phyloP scores from a whole-genome alignment of 768 basidiomycete species.

The Naematelia aurantialba region DNA sequence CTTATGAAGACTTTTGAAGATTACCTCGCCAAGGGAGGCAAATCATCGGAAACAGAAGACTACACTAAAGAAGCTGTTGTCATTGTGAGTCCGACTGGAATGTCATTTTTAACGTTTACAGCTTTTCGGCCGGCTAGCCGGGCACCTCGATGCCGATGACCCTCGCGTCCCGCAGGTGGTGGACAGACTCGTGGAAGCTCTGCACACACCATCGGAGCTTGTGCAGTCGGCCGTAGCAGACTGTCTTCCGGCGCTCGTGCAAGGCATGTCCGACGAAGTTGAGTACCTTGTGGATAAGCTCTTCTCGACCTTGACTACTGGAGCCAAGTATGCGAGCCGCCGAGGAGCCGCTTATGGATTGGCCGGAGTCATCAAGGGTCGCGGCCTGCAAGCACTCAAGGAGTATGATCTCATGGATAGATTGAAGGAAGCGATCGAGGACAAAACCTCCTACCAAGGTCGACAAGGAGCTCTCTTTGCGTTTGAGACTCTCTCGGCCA shows the following conservation, averaged over 20 bases:
- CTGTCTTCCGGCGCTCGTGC: conserved; percentile 82
- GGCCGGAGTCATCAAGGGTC: conserved; percentile 87
- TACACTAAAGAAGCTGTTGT: conserved; percentile 91
- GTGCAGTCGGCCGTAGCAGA: conserved; percentile 96
- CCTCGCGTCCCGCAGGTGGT: conserved; percentile 74
- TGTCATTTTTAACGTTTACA: conserved; percentile 7
- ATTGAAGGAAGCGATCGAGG: conserved; percentile 71
- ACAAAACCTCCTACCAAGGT: conserved; percentile 81
- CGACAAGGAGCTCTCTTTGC: conserved; percentile 93
- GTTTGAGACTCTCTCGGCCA: conserved; percentile 82
- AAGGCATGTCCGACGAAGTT: conserved; percentile 61
- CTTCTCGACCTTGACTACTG: conserved; percentile 70
- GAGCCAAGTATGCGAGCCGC: conserved; percentile 83
- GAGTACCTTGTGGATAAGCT: conserved; percentile 71
- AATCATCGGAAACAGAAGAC: conserved; percentile 71
- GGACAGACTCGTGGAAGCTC: conserved; percentile 76
- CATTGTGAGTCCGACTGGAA: conserved; percentile 53
- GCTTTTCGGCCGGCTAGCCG: conserved; percentile 84
- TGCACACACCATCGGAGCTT: conserved; percentile 91
- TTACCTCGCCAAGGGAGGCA: conserved; percentile 59
- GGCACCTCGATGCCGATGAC: conserved; percentile 76
- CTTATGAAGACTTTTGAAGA: conserved; percentile 79
- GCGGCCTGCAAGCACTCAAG: conserved; percentile 78
- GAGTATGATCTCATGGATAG: conserved; percentile 73
- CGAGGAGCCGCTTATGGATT: conserved; percentile 97